phyloP scores from a whole-genome alignment of 768 basidiomycete genomes.

The Chiua virens region DNA sequence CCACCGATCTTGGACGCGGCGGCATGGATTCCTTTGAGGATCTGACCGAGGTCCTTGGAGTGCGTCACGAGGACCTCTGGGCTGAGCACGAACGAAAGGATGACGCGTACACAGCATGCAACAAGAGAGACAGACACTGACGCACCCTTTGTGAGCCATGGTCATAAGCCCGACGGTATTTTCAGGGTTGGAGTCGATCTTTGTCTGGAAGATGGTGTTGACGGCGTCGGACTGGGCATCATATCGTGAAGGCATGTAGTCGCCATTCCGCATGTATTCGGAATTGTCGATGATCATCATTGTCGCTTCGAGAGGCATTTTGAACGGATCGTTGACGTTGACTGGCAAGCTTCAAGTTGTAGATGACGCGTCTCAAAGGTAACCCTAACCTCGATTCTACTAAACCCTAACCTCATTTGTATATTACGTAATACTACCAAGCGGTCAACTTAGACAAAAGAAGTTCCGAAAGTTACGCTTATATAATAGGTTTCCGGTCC shows the following conservation, averaged over 20 bases:
- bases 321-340: constrained; percentile 30
- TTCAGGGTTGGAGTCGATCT: constrained; percentile 95
- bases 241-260: constrained; percentile 84
- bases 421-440: too few relatives aligned
- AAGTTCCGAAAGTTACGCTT: too few relatives aligned
- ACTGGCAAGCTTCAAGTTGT: constrained; percentile 3
- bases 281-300: constrained; percentile 99
- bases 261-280: constrained; percentile 95
- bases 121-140: constrained; percentile 7
- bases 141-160: constrained; percentile 94
- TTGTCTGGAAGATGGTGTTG: constrained; percentile 85
- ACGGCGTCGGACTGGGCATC: constrained; percentile 92
- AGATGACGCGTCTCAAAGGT: constrained; percentile 28
- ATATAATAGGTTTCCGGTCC: background rate
- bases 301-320: constrained; percentile 95
- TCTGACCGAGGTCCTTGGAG: constrained; percentile 92
- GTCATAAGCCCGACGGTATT: constrained; percentile 98
- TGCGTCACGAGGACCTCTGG: constrained; percentile 97
- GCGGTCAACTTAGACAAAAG: too few relatives aligned
- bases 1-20: constrained; percentile 77
- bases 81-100: constrained; percentile 38
- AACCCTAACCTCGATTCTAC: constrained; percentile 19
- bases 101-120: background rate
- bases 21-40: constrained; percentile 75
- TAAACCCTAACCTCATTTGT: constrained; percentile 12